Percentiles rank a stretch among this genome's conserved stretches.
Evolutionary conservation across 805 yeast species (phyloP).

Genomic region (Sugiyamaella floridensis): DNA sequence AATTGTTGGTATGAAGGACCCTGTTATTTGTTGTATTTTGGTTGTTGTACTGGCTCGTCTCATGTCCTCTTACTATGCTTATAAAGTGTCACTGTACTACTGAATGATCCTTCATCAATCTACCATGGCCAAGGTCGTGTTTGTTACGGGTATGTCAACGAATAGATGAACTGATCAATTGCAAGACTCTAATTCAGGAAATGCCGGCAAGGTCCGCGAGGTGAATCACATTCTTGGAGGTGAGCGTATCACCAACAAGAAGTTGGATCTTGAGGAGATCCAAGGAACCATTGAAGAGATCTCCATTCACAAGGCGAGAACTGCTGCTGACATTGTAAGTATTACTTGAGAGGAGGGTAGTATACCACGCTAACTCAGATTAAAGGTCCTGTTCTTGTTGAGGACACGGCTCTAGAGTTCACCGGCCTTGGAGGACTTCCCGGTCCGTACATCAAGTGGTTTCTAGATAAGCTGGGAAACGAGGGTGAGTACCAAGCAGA

Average conservation of each 20-base stretch:
- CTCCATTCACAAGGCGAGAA: constrained; percentile 67
- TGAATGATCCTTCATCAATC: not conserved
- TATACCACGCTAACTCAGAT: constrained; percentile 23
- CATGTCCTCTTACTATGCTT: too few species aligned
- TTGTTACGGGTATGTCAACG: constrained; percentile 3
- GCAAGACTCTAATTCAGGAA: constrained; percentile 49
- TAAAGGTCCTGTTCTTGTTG: constrained; percentile 82
- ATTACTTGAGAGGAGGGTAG: not conserved
- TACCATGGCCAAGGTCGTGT: not conserved
- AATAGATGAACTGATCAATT: constrained; percentile 21
- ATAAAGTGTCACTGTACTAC: not conserved
- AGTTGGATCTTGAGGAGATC: constrained; percentile 79
- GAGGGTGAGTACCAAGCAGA: constrained; percentile 22
- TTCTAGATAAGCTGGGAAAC: constrained; percentile 66
- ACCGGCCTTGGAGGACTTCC: constrained; percentile 78
- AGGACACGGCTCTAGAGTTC: constrained; percentile 87
- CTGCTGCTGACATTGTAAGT: constrained; percentile 53
- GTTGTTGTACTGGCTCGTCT: too few species aligned
- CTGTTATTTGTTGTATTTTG: too few species aligned
- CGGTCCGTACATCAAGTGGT: constrained; percentile 86
- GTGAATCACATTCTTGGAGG: constrained; percentile 60
- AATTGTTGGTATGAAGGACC: too few species aligned
- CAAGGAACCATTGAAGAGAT: constrained; percentile 85
- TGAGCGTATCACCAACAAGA: constrained; percentile 47
- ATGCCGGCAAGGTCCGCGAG: constrained; percentile 79